These are phyloP conservation scores for Colletotrichum sp. DNA, from an alignment of 2,329 filamentous ascomycete species.

Conservation along the genomic window DNA sequence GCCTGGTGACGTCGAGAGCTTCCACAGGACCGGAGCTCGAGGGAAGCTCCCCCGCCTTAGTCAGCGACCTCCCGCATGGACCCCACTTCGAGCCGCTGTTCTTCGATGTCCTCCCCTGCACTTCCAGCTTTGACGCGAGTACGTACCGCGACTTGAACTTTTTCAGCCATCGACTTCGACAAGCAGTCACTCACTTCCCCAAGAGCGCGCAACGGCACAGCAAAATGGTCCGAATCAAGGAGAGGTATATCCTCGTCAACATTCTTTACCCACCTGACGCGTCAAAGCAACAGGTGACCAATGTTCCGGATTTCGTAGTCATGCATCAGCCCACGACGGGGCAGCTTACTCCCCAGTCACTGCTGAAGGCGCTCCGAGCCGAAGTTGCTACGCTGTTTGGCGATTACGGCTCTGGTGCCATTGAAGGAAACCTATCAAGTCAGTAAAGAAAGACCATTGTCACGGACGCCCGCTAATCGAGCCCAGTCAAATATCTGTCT, in stretches of 20 bases:
- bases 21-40: background rate
- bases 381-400: conserved; percentile 79
- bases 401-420: conserved; percentile 82
- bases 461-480: background rate
- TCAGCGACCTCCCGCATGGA: background rate
- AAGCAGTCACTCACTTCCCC: background rate
- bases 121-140: background rate
- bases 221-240: conserved; percentile 92
- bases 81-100: background rate
- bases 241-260: conserved; percentile 93
- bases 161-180: background rate
- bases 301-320: conserved; percentile 66
- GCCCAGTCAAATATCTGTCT: conserved; percentile 87
- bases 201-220: background rate
- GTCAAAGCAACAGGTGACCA: conserved; percentile 32
- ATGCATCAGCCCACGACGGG: conserved; percentile 82
- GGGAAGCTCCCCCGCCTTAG: conserved; percentile 14
- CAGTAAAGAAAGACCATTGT: conserved; percentile 4
- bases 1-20: conserved; percentile 14
- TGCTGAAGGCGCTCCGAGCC: conserved; percentile 73
- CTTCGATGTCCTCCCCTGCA: background rate
- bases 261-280: conserved; percentile 80
- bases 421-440: conserved; percentile 74
- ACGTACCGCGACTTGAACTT: conserved; percentile 6
- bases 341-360: conserved; percentile 66